Percentiles rank a stretch among this genome's conserved stretches.
Evolutionary conservation across 2,329 filamentous ascomycete genomes (phyloP).

Genomic region (Helotiales sp.): DNA sequence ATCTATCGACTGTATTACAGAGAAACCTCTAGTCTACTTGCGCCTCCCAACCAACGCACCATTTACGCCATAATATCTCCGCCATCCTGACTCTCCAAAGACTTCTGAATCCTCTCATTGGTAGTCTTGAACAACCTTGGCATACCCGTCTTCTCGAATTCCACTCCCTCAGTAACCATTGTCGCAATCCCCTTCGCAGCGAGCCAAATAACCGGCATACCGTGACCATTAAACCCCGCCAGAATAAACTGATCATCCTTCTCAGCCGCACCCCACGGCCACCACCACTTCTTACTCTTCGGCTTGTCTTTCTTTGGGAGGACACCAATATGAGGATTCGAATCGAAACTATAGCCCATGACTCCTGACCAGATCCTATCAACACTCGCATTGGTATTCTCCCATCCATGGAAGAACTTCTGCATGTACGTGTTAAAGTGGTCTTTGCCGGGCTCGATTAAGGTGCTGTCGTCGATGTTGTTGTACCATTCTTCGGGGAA

Average conservation of each 20-base stretch:
- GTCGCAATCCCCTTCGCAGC: constrained; percentile 47
- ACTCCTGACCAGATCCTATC: constrained; percentile 44
- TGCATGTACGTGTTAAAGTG: constrained; percentile 58
- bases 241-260: constrained; percentile 48
- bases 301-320: constrained; percentile 42
- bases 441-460: constrained; percentile 49
- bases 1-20: background rate
- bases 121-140: constrained; percentile 46
- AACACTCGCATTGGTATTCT: constrained; percentile 46
- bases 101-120: constrained; percentile 17
- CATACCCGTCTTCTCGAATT: constrained; percentile 32
- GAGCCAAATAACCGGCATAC: constrained; percentile 54
- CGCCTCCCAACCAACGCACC: too few relatives aligned
- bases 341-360: constrained; percentile 51
- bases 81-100: background rate
- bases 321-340: constrained; percentile 50
- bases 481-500: constrained; percentile 49
- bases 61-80: constrained; percentile 19
- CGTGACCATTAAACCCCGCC: constrained; percentile 57
- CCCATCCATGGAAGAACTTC: constrained; percentile 54
- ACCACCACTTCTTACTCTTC: constrained; percentile 34
- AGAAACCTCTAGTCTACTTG: background rate
- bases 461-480: constrained; percentile 51
- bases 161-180: constrained; percentile 45
- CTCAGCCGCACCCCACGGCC: background rate